A percentile compares a stretch with the other conserved stretches of the same genome.
These are phyloP conservation scores for Glonium stellatum DNA, from an alignment of 495 filamentous ascomycete genomes.

Conservation along the genomic window DNA sequence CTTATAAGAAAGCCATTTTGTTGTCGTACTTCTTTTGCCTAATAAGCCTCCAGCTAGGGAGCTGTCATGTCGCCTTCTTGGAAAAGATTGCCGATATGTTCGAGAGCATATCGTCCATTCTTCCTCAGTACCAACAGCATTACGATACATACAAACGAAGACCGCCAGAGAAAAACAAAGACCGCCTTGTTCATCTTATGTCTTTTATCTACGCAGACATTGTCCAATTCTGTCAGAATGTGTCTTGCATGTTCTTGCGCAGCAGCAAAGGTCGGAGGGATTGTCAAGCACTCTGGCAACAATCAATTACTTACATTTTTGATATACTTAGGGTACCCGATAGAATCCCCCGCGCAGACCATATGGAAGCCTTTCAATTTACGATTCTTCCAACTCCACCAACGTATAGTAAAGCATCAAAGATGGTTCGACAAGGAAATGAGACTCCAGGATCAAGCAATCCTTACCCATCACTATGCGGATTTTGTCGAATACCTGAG, in stretches of 20 bases:
- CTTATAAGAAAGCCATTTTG: not conserved
- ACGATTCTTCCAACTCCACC: conserved; percentile 12
- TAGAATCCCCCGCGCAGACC: not conserved
- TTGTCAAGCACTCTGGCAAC: conserved; percentile 1
- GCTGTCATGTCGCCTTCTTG: conserved; percentile 14
- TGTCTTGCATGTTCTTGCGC: conserved; percentile 18
- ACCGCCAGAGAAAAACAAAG: not conserved
- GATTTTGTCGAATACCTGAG: conserved; percentile 8
- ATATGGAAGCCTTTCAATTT: conserved; percentile 20
- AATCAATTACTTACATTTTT: too few species aligned
- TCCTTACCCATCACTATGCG: conserved; percentile 7
- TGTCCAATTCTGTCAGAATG: conserved; percentile 19
- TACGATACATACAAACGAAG: conserved; percentile 8
- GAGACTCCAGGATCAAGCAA: not conserved
- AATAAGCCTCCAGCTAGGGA: conserved; percentile 11
- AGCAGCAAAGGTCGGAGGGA: conserved; percentile 9
- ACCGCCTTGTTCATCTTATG: conserved; percentile 11
- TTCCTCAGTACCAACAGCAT: conserved; percentile 16
- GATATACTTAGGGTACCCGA: not conserved
- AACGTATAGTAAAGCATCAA: conserved; percentile 8
- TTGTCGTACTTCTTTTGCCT: not conserved
- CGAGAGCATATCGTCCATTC: conserved; percentile 11
- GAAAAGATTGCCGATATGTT: conserved; percentile 17
- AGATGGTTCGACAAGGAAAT: conserved; percentile 20
- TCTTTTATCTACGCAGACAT: conserved; percentile 22